A percentile compares a stretch with the other conserved stretches of the same genome.
Evolutionary conservation across 1,284 basidiomycete species (phyloP).

Genomic region (Caloboletus inedulis): DNA sequence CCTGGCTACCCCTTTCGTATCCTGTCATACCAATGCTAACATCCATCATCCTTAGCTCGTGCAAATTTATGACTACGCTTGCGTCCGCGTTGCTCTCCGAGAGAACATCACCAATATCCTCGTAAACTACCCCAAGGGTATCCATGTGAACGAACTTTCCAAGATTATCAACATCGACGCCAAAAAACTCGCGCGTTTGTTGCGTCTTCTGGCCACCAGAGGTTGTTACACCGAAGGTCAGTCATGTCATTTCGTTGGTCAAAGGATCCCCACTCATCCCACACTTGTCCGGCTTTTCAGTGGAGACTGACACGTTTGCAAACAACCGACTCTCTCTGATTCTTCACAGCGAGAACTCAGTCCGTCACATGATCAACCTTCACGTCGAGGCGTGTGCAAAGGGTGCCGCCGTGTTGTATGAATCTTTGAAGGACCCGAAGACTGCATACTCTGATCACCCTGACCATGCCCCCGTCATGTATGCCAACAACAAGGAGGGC

Average conservation of each 20-base stretch:
- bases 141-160: constrained; percentile 33
- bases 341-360: constrained; percentile 28
- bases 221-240: constrained; percentile 38
- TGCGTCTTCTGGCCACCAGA: constrained; percentile 37
- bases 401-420: constrained; percentile 26
- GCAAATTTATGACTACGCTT: constrained; percentile 28
- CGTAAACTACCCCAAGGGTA: constrained; percentile 25
- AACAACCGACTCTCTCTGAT: constrained; percentile 37
- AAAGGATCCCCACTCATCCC: not conserved
- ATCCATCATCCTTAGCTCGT: constrained; percentile 16
- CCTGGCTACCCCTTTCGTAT: no score
- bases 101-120: constrained; percentile 33
- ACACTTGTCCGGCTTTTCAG: constrained; percentile 8
- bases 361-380: constrained; percentile 22
- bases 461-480: constrained; percentile 21
- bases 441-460: constrained; percentile 26
- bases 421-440: constrained; percentile 26
- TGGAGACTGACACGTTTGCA: constrained; percentile 31
- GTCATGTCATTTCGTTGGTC: not conserved
- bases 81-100: constrained; percentile 29
- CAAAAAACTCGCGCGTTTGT: constrained; percentile 31
- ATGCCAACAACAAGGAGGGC: constrained; percentile 20
- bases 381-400: constrained; percentile 24
- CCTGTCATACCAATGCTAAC: not conserved
- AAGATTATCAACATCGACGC: constrained; percentile 25